Evolutionary conservation across 2,329 filamentous ascomycete species (phyloP), one percentile per base, ranked within the genome.

Genomic region (Cladophialophora carrionii): DNA sequence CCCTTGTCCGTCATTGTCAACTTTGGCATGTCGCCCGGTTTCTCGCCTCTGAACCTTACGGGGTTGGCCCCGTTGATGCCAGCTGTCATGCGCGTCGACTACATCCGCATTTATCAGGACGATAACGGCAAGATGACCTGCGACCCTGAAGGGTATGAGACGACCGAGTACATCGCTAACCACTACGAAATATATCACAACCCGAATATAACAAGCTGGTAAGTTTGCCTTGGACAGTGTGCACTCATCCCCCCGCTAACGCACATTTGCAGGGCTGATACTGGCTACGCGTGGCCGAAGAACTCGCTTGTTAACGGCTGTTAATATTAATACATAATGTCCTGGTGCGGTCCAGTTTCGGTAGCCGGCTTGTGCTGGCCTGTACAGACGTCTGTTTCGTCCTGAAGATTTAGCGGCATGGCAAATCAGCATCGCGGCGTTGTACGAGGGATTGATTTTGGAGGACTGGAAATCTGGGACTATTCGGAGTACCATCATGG

Each of bases 91-190:
- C 81, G 87, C 2, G 79, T 90, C 63, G 88, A 90, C 75, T 90
- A 90, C 73, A 81, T 91, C 61, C 84, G 88, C 14, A 88, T 90
- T 57, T 90, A 90, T 72, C 88, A 90, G 74, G 84, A 88, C 67
- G 82, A 84, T 59, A 78, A 81, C 12, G 80, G 83, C 71, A 81
- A 81, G 46, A 72, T 89, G 57, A 89, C 87, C 17, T 91, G 88
- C 74, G 88, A 91, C 76, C 88, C 88, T 2, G 79, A 80, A 0
- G 87, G 84, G 0, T 90, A 87, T 72, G 83, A 84, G 62, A 91
- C 88, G 0, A 90, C 88, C 0, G 73, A 81, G 1, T 91, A 91
- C 74, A 91, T 91, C 73, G 78, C 78, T 56, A 77, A 82, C 1
- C 88, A 91, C 72, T 80, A 81, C 1, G 80, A 83, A 62, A 82